A percentile compares a stretch with the other conserved stretches of the same genome.
phyloP scores from a whole-genome alignment of 75 land plant species.

The Pinus tabuliformis region DNA sequence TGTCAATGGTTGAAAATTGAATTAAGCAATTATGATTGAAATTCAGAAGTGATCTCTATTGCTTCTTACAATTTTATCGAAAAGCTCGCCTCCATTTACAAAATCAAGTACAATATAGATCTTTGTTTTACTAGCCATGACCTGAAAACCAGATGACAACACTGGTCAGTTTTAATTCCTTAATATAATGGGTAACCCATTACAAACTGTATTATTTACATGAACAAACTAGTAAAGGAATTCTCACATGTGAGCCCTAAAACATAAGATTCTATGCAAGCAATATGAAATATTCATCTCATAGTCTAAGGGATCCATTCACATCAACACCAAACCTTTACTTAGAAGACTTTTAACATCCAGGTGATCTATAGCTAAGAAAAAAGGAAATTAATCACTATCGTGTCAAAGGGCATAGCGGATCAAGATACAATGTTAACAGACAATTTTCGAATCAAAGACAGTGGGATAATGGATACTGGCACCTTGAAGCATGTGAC shows the following conservation, averaged over 20 bases:
- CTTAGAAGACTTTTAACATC: neutral
- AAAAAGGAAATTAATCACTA: neutral
- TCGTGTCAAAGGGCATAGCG: neutral
- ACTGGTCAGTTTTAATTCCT: neutral
- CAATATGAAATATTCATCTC: neutral
- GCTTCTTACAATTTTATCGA: conserved; percentile 81
- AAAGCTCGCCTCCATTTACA: conserved; percentile 87
- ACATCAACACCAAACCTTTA: neutral
- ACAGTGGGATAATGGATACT: neutral
- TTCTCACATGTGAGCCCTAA: neutral
- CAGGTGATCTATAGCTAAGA: neutral
- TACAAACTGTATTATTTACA: neutral
- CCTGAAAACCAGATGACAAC: conserved; percentile 33
- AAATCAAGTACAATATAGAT: conserved; percentile 88
- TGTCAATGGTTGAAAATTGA: too few relatives aligned
- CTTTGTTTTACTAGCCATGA: conserved; percentile 90
- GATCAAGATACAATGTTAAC: neutral
- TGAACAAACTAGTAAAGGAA: neutral
- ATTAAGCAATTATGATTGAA: neutral
- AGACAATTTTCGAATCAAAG: neutral
- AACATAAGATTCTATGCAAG: neutral
- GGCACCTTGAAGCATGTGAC: neutral
- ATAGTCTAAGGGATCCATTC: neutral
- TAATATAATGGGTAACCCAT: neutral
- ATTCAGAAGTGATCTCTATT: neutral